phyloP scores from a whole-genome alignment of 257 asterid genomes.

The Coffea eugenioides region DNA sequence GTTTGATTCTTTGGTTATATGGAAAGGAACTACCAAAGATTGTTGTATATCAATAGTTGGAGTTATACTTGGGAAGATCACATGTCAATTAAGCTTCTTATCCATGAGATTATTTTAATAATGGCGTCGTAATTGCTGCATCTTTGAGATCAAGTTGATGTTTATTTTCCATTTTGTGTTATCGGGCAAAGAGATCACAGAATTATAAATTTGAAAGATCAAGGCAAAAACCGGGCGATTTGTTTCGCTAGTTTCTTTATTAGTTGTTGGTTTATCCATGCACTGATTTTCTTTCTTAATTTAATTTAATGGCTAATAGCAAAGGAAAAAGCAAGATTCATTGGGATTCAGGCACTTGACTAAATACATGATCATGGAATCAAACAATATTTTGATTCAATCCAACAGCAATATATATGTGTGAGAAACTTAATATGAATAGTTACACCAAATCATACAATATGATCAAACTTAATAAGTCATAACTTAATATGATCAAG shows the following conservation, averaged over 20 bases:
- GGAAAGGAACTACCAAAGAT: background rate
- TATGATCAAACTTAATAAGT: no score
- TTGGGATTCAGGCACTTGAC: background rate
- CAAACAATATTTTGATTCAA: background rate
- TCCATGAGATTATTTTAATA: background rate
- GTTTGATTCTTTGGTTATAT: background rate
- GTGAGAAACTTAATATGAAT: no score
- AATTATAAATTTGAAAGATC: background rate
- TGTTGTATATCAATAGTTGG: background rate
- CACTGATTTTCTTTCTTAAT: background rate
- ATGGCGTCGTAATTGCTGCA: slow-evolving; percentile 1
- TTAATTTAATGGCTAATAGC: background rate
- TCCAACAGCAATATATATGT: no score
- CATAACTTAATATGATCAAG: no score
- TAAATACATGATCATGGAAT: background rate
- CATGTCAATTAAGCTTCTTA: background rate
- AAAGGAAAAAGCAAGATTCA: background rate
- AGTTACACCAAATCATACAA: no score
- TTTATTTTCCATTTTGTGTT: background rate
- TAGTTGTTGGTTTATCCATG: background rate
- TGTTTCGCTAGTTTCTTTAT: background rate
- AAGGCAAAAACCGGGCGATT: background rate
- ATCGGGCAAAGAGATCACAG: background rate
- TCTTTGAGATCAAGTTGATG: background rate
- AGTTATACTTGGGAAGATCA: background rate